Conservation (phyloP, 768 basidiomycete species). For the Leccinum fibrillosum region DNA sequence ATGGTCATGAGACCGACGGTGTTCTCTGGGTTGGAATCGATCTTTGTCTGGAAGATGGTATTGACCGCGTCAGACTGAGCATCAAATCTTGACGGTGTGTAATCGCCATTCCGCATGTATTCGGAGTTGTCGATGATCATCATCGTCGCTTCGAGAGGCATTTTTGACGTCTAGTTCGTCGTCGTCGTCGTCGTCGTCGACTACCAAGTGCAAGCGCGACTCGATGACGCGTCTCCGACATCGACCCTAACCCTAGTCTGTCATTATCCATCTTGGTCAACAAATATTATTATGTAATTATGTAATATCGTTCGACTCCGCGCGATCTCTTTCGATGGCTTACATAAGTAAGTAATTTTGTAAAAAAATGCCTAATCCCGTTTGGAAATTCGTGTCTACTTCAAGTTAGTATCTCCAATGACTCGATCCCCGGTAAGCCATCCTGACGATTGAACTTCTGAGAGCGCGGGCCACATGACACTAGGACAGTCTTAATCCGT, state of each 20-base stretch:
- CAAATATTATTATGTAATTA: not conserved
- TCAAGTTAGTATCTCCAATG: no score
- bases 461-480: no score
- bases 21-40: constrained; percentile 94
- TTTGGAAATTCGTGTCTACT: no score
- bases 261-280: not conserved
- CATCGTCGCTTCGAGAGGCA: constrained; percentile 98
- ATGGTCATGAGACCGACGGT: constrained; percentile 98
- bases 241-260: constrained; percentile 23
- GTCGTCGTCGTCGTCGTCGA: not conserved
- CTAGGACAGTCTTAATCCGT: not conserved
- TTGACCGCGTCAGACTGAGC: constrained; percentile 92
- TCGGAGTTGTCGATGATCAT: constrained; percentile 97
- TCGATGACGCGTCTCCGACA: constrained; percentile 27
- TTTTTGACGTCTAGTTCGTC: constrained; percentile 37
- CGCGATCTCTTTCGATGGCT: no score
- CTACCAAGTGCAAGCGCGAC: constrained; percentile 2
- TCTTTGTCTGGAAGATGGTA: constrained; percentile 88
- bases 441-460: no score
- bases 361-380: no score
- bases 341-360: no score
- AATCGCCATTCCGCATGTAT: constrained; percentile 96
- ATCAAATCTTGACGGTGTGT: constrained; percentile 79
- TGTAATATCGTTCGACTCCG: no score
- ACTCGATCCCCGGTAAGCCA: no score